Base-by-base conservation (phyloP, 768 basidiomycete genomes). In the Phallus indusiatus region DNA sequence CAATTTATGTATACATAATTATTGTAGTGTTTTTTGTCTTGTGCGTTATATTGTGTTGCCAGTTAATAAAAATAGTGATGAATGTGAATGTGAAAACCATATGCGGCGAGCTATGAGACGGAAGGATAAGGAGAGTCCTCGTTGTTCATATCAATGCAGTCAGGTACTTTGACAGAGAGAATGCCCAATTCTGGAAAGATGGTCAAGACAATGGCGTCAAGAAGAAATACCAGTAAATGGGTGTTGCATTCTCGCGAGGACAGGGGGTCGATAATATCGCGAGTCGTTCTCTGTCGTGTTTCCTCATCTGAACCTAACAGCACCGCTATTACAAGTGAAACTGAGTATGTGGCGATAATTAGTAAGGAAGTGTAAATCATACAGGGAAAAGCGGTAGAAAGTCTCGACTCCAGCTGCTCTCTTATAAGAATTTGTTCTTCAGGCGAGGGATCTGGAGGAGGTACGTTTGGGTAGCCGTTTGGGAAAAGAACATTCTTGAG, bases 401-500 rank as follows among this genome's bases (percentile, higher is more conserved):
- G 47, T 34, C 78, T 66, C 56, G 64, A 59, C 49, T 78, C 71
- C 4, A 82, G 62, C 50, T 68, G 65, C 9, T 67, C 61, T 33
- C 81, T 78, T 53, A 91, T 74, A 35, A 73, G 77, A 1, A 74
- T 73, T 63, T 90, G 87, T 69, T 94, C 92, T 63, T 89, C 89
- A 1, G 74, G 73, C 0, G 85, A 83, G 17, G 94, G 94, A 48
- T 90, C 89, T 0, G 79, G 73, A 1, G 86, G 83, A 0, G 83
- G 70, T 0, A 84, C 82, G 0, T 80, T 88, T 0, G 92, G 93
- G 71, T 90, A 91, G 14, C 95, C 94, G 34, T 68, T 63, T 3
- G 95, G 94, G 68, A 95, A 98, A 24, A 98, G 76, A 8, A 85
- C 79, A 9, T 78, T 78, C 65, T 89, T 90, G 14, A 83, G 72